Conservation (phyloP, 2,329 filamentous ascomycete genomes). For the Cryphonectria carpinicola region DNA sequence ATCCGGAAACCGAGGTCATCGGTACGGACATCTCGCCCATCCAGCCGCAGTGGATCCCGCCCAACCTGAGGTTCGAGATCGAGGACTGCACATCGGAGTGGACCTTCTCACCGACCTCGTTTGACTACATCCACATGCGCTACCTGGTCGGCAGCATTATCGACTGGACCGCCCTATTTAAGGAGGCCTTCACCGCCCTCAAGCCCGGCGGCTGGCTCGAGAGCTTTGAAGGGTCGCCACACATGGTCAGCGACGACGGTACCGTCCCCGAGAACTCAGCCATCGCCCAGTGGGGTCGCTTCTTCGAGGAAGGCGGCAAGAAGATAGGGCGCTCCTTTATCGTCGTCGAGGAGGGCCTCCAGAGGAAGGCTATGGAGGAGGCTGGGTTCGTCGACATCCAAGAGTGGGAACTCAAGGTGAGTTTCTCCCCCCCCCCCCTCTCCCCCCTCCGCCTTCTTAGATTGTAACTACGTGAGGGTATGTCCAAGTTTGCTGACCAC, state of each 20-base stretch:
- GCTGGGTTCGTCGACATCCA: slow-evolving; percentile 62
- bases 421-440: too few relatives aligned
- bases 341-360: slow-evolving; percentile 56
- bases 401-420: slow-evolving; percentile 54
- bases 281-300: slow-evolving; percentile 33
- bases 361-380: slow-evolving; percentile 54
- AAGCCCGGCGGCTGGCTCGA: slow-evolving; percentile 53
- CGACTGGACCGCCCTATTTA: slow-evolving; percentile 56
- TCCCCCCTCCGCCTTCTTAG: too few relatives aligned
- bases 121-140: slow-evolving; percentile 63
- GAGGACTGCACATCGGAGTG: slow-evolving; percentile 61
- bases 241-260: slow-evolving; percentile 35
- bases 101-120: slow-evolving; percentile 49
- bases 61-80: slow-evolving; percentile 59
- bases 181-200: slow-evolving; percentile 51
- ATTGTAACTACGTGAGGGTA: not conserved
- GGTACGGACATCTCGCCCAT: slow-evolving; percentile 63
- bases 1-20: slow-evolving; percentile 49
- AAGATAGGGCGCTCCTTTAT: slow-evolving; percentile 49
- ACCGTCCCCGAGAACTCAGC: slow-evolving; percentile 29
- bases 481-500: slow-evolving; percentile 4
- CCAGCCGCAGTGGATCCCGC: slow-evolving; percentile 59
- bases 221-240: slow-evolving; percentile 30
- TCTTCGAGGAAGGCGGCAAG: slow-evolving; percentile 47
- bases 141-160: slow-evolving; percentile 56